These are phyloP conservation scores for Hortiboletus campestris DNA, from an alignment of 768 basidiomycete genomes.

Conservation along the genomic window DNA sequence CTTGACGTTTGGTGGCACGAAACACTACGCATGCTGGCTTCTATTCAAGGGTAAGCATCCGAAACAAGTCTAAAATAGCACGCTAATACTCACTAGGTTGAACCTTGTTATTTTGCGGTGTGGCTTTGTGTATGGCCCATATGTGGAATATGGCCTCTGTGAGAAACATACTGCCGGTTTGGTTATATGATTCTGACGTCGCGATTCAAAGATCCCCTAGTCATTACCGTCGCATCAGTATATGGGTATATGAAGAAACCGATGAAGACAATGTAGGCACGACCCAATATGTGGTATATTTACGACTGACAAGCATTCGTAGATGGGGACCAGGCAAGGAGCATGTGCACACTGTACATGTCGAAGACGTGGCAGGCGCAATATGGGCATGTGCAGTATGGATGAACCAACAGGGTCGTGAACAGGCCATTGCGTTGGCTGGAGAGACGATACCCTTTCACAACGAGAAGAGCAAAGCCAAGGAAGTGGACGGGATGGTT, in stretches of 20 bases:
- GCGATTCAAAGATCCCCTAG: slow-evolving; percentile 53
- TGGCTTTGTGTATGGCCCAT: slow-evolving; percentile 80
- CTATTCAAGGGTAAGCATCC: slow-evolving; percentile 61
- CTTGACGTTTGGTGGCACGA: slow-evolving; percentile 90
- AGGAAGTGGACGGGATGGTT: slow-evolving; percentile 61
- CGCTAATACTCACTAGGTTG: slow-evolving; percentile 44
- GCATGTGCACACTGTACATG: slow-evolving; percentile 71
- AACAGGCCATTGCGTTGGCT: slow-evolving; percentile 60
- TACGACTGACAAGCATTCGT: slow-evolving; percentile 9
- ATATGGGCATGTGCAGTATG: slow-evolving; percentile 75
- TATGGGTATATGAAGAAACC: slow-evolving; percentile 82
- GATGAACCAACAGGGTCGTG: slow-evolving; percentile 64
- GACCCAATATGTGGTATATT: not conserved
- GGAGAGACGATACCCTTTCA: slow-evolving; percentile 33
- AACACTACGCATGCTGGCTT: slow-evolving; percentile 68
- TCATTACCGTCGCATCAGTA: slow-evolving; percentile 72
- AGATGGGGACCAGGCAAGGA: slow-evolving; percentile 83
- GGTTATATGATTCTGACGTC: slow-evolving; percentile 13
- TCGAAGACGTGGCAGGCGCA: slow-evolving; percentile 76
- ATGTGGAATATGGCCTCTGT: slow-evolving; percentile 70
- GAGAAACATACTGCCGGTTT: slow-evolving; percentile 27
- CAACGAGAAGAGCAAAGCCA: slow-evolving; percentile 68
- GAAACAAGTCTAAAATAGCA: not conserved
- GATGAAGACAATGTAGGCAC: slow-evolving; percentile 76
- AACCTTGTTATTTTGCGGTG: slow-evolving; percentile 78